These are phyloP conservation scores for Mortierella claussenii DNA, from an alignment of 192 early-diverging fungal species.

Conservation along the genomic window DNA sequence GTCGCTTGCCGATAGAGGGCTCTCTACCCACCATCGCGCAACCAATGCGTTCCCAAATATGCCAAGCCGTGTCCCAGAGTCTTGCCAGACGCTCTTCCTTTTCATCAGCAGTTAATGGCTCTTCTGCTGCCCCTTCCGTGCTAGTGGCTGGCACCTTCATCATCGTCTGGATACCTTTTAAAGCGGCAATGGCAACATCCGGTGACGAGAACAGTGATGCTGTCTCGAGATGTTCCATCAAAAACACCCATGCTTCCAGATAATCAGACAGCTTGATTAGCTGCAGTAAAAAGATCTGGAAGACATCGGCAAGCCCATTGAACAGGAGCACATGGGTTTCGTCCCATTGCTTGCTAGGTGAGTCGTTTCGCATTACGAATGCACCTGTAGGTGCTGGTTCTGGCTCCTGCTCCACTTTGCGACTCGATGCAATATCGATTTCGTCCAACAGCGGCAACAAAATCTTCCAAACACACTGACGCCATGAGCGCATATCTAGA, in stretches of 20 bases:
- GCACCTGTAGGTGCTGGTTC: slow-evolving; percentile 27
- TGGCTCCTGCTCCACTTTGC: slow-evolving; percentile 55
- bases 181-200: slow-evolving; percentile 80
- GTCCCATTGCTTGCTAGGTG: slow-evolving; percentile 85
- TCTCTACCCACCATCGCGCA: slow-evolving; percentile 60
- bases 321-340: slow-evolving; percentile 86
- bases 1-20: slow-evolving; percentile 8
- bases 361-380: slow-evolving; percentile 50
- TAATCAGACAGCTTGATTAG: slow-evolving; percentile 72
- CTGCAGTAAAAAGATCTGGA: slow-evolving; percentile 72
- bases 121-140: not conserved
- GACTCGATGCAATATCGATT: slow-evolving; percentile 65
- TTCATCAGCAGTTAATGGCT: slow-evolving; percentile 17
- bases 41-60: slow-evolving; percentile 81
- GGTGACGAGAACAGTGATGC: slow-evolving; percentile 72
- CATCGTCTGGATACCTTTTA: slow-evolving; percentile 75
- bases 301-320: slow-evolving; percentile 73
- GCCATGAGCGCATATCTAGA: slow-evolving; percentile 81
- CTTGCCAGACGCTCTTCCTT: slow-evolving; percentile 30
- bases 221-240: slow-evolving; percentile 79
- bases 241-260: slow-evolving; percentile 72
- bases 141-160: slow-evolving; percentile 50
- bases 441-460: slow-evolving; percentile 85
- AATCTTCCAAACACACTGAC: slow-evolving; percentile 86
- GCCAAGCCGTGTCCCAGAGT: slow-evolving; percentile 75